phyloP scores from a whole-genome alignment of 345 rosid genomes.

The Stellera chamaejasme region DNA sequence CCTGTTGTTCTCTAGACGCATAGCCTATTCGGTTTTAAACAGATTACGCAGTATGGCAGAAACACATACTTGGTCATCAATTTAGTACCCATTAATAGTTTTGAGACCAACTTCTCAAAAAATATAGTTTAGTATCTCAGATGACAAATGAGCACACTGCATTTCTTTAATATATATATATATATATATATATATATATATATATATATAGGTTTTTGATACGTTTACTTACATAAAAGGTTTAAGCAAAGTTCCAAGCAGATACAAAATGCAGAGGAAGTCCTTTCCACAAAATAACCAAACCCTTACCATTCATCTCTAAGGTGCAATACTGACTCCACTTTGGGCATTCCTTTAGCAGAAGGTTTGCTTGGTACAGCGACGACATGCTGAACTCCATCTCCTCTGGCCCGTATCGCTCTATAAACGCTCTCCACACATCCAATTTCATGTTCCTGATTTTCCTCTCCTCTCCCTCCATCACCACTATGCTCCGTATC shows the following conservation, averaged over 20 bases:
- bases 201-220: too few relatives aligned
- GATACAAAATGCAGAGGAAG: slow-evolving; percentile 38
- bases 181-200: too few relatives aligned
- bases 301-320: slow-evolving; percentile 23
- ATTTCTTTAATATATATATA: too few relatives aligned
- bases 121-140: too few relatives aligned
- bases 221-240: too few relatives aligned
- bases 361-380: slow-evolving; percentile 29
- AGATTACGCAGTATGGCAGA: too few relatives aligned
- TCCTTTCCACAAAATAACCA: slow-evolving; percentile 42
- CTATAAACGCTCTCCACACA: slow-evolving; percentile 39
- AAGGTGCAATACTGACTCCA: slow-evolving; percentile 29
- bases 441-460: slow-evolving; percentile 30
- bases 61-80: too few relatives aligned
- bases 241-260: slow-evolving; percentile 27
- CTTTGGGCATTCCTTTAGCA: slow-evolving; percentile 10
- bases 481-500: slow-evolving; percentile 25
- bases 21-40: too few relatives aligned
- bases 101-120: too few relatives aligned
- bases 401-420: slow-evolving; percentile 33
- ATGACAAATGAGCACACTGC: too few relatives aligned
- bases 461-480: slow-evolving; percentile 35
- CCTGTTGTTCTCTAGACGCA: too few relatives aligned
- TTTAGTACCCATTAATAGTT: too few relatives aligned
- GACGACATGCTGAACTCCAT: slow-evolving; percentile 28